phyloP scores from a whole-genome alignment of 805 yeast species.

The Teunomyces stri region DNA sequence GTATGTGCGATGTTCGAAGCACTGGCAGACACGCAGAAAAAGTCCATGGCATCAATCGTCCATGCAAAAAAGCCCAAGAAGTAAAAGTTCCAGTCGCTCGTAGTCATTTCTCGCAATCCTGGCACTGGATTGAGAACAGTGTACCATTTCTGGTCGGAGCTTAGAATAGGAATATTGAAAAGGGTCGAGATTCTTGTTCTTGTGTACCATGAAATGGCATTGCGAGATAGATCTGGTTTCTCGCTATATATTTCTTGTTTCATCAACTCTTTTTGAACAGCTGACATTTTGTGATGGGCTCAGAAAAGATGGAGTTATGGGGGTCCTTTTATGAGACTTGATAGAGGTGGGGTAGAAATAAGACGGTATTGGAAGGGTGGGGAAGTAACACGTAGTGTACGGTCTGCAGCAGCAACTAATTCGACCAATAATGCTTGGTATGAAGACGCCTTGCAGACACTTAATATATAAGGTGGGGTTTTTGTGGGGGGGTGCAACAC shows the following conservation, averaged over 20 bases:
- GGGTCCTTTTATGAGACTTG: background rate
- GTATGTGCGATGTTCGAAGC: conserved; percentile 18
- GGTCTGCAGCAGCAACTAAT: background rate
- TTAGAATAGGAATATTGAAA: conserved; percentile 15
- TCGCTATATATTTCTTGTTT: background rate
- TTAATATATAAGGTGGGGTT: too few relatives aligned
- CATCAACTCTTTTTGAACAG: background rate
- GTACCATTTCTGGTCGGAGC: conserved; percentile 1
- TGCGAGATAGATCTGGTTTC: conserved; percentile 1
- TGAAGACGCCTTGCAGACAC: background rate
- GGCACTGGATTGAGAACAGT: conserved; percentile 12
- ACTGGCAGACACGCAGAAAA: conserved; percentile 22
- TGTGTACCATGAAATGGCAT: conserved; percentile 7
- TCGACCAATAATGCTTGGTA: background rate
- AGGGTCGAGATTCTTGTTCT: conserved; percentile 16
- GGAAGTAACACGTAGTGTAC: background rate
- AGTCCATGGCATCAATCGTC: conserved; percentile 26
- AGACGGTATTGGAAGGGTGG: background rate
- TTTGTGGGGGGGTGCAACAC: too few relatives aligned
- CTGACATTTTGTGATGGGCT: background rate
- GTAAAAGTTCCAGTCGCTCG: conserved; percentile 19
- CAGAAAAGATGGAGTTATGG: too few relatives aligned
- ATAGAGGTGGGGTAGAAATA: background rate
- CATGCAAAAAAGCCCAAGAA: conserved; percentile 22
- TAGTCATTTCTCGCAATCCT: conserved; percentile 8